Percentiles rank a stretch among this genome's conserved stretches.
Conservation (phyloP, 495 filamentous ascomycete genomes). For the Tricharina praecox region DNA sequence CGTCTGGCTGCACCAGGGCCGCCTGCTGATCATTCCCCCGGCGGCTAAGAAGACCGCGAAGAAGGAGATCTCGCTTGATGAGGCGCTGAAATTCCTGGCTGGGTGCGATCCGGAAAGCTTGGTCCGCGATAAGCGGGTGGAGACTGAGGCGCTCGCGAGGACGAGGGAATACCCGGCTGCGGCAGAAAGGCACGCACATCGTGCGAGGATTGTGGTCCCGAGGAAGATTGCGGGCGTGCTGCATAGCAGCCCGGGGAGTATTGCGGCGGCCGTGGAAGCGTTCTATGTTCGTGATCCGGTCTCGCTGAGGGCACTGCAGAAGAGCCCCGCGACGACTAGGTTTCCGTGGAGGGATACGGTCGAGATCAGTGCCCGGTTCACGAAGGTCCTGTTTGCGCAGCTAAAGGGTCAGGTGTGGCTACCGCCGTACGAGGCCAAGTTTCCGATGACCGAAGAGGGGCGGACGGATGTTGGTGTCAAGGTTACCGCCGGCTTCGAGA, state of each 20-base stretch:
- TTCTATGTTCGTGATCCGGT: slow-evolving; percentile 87
- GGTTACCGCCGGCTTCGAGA: slow-evolving; percentile 75
- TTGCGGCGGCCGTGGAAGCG: slow-evolving; percentile 70
- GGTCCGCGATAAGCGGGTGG: slow-evolving; percentile 34
- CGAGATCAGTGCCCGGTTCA: slow-evolving; percentile 60
- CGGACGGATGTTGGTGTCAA: slow-evolving; percentile 69
- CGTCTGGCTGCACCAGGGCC: slow-evolving; percentile 62
- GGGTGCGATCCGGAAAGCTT: slow-evolving; percentile 1
- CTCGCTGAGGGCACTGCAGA: slow-evolving; percentile 45
- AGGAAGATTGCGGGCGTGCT: slow-evolving; percentile 70
- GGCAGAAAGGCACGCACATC: slow-evolving; percentile 50
- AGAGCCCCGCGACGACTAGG: neutral
- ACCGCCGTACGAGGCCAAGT: slow-evolving; percentile 34
- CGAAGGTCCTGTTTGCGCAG: slow-evolving; percentile 78
- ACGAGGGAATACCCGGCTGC: slow-evolving; percentile 57
- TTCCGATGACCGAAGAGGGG: slow-evolving; percentile 16
- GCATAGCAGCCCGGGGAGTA: slow-evolving; percentile 49
- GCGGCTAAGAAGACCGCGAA: neutral
- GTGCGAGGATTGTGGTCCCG: slow-evolving; percentile 52
- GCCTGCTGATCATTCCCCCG: slow-evolving; percentile 56
- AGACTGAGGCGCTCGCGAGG: slow-evolving; percentile 81
- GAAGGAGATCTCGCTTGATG: neutral
- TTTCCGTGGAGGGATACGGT: slow-evolving; percentile 71
- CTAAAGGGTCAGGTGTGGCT: slow-evolving; percentile 76
- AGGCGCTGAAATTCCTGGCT: slow-evolving; percentile 1